These are phyloP conservation scores for Alisma plantagoaquatica DNA, from an alignment of 106 monocot genomes.

Conservation along the genomic window DNA sequence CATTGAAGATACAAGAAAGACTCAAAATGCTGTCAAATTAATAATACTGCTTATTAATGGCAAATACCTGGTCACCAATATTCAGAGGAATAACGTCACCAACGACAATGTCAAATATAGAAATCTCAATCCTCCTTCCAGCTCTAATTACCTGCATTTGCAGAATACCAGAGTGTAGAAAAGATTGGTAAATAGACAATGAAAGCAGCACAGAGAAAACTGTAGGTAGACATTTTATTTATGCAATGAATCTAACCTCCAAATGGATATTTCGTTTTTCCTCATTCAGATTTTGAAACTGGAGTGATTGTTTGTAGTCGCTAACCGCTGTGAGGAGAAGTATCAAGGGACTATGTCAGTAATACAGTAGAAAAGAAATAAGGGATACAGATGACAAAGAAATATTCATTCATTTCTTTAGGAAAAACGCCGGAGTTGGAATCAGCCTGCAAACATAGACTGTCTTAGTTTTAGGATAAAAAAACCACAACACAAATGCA, in stretches of 20 bases:
- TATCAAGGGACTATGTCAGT: slow-evolving; percentile 83
- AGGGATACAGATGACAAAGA: background rate
- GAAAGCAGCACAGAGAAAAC: background rate
- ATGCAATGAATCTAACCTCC: too few species aligned
- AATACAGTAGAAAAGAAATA: slow-evolving; percentile 24
- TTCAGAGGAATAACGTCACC: slow-evolving; percentile 55
- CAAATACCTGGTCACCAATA: too few species aligned
- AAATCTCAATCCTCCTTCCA: slow-evolving; percentile 51
- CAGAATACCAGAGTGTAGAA: background rate
- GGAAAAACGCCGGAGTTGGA: too few species aligned
- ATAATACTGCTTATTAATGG: slow-evolving; percentile 6
- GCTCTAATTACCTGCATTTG: slow-evolving; percentile 32
- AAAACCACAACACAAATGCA: too few species aligned
- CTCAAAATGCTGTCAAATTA: background rate
- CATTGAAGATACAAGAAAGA: background rate
- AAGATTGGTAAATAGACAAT: background rate
- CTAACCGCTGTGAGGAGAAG: too few species aligned
- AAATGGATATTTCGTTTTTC: too few species aligned
- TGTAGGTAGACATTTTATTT: slow-evolving; percentile 70
- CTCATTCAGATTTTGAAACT: too few species aligned
- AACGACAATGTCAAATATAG: slow-evolving; percentile 81
- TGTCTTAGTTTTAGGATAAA: too few species aligned
- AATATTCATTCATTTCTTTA: background rate
- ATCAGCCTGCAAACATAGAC: too few species aligned
- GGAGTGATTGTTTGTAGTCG: too few species aligned